Percentiles rank a stretch among this genome's conserved stretches.
Conservation (phyloP, 139 green algal species). For the Picochlorum sp. region DNA sequence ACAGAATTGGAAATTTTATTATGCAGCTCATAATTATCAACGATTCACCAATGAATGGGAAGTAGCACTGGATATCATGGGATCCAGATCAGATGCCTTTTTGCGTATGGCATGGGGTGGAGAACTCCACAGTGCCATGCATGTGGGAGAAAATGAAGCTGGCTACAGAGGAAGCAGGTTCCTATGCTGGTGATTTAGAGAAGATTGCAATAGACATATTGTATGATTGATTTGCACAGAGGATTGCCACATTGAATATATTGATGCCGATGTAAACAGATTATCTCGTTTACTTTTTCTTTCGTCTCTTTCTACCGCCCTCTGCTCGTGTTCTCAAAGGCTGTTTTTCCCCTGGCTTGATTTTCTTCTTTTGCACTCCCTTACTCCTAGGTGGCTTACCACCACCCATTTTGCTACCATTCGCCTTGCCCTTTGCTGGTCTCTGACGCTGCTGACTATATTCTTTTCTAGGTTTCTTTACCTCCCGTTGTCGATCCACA, state of each 20-base stretch:
- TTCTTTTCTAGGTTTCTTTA: background rate
- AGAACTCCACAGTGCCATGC: background rate
- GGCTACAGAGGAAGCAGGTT: too few species aligned
- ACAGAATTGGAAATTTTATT: conserved; percentile 24
- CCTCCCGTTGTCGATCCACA: background rate
- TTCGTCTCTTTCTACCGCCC: conserved; percentile 44
- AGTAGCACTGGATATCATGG: conserved; percentile 9
- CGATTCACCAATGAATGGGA: conserved; percentile 31
- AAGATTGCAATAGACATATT: background rate
- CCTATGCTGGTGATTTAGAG: background rate
- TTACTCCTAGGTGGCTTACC: background rate
- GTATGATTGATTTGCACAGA: background rate
- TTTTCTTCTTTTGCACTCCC: background rate
- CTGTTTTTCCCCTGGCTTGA: background rate
- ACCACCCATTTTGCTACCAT: too few species aligned
- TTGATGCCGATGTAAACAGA: too few species aligned
- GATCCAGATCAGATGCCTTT: conserved; percentile 8
- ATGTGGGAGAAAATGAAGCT: background rate
- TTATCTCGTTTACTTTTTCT: background rate
- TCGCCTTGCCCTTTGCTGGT: too few species aligned
- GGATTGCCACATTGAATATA: too few species aligned
- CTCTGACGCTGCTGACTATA: background rate
- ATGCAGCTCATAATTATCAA: conserved; percentile 34
- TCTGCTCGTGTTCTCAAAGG: conserved; percentile 41
- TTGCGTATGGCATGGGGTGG: background rate